These are phyloP conservation scores for Serendipita sp. DNA, from an alignment of 768 basidiomycete species.

Conservation along the genomic window DNA sequence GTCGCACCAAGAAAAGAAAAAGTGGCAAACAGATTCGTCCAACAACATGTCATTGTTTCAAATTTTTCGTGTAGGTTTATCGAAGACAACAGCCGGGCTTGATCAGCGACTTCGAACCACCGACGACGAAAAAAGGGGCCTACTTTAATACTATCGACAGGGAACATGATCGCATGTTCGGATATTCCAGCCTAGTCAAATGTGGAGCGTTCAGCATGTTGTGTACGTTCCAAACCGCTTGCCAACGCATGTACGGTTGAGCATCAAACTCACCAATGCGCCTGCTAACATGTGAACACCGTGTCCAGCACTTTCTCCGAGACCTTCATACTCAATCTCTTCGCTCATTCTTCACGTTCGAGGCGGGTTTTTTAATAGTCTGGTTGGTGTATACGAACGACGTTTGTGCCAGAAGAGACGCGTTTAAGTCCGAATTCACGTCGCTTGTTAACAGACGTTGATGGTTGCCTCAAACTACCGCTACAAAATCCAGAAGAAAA, in stretches of 20 bases:
- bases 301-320: conserved; percentile 65
- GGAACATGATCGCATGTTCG: conserved; percentile 98
- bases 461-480: not conserved
- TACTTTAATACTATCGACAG: conserved; percentile 96
- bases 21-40: conserved; percentile 1
- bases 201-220: not conserved
- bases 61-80: not conserved
- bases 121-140: conserved; percentile 17
- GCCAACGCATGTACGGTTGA: not conserved
- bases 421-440: not conserved
- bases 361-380: not conserved
- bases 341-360: conserved; percentile 20
- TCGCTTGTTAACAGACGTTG: not conserved
- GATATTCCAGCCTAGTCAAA: conserved; percentile 83
- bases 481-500: too few relatives aligned
- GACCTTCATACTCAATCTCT: conserved; percentile 47
- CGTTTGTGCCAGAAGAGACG: not conserved
- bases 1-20: not conserved
- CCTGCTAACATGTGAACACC: conserved; percentile 95
- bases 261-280: conserved; percentile 54
- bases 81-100: not conserved
- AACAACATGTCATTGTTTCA: not conserved
- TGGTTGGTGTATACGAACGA: not conserved
- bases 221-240: not conserved
- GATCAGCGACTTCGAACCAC: not conserved